Evolutionary conservation across 2,329 filamentous ascomycete species (phyloP).

Genomic region (Scytalidium lignicola): DNA sequence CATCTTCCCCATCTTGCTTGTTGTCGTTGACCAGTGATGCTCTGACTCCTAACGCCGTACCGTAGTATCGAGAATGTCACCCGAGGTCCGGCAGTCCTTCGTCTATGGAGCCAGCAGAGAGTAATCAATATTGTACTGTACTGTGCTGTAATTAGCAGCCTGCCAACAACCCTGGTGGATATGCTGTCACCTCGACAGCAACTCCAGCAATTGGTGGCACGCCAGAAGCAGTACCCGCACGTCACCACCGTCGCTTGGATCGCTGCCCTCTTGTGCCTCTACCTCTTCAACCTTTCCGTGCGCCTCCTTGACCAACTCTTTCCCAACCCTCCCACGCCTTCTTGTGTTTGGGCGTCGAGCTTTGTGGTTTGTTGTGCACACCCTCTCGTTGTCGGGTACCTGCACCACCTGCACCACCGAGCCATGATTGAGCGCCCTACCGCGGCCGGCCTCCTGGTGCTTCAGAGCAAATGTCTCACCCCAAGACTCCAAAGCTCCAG

Average conservation of each 20-base stretch:
- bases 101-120: constrained; percentile 3
- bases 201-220: neutral
- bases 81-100: neutral
- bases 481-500: neutral
- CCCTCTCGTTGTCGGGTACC: neutral
- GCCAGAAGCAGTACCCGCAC: neutral
- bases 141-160: too few relatives aligned
- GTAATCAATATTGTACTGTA: too few relatives aligned
- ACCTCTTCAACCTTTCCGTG: neutral
- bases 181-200: too few relatives aligned
- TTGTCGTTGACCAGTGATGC: too few relatives aligned
- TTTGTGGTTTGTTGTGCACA: neutral
- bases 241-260: too few relatives aligned
- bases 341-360: too few relatives aligned
- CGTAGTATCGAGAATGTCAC: too few relatives aligned
- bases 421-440: neutral
- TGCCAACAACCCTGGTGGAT: too few relatives aligned
- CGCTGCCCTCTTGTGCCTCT: too few relatives aligned
- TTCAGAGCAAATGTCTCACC: neutral
- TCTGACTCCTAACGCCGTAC: too few relatives aligned
- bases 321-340: neutral
- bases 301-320: neutral
- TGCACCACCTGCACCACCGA: neutral
- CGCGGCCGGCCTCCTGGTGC: neutral
- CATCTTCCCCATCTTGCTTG: too few relatives aligned